Conservation (phyloP, 805 yeast species). For the Wickerhamiella sorbophila region DNA sequence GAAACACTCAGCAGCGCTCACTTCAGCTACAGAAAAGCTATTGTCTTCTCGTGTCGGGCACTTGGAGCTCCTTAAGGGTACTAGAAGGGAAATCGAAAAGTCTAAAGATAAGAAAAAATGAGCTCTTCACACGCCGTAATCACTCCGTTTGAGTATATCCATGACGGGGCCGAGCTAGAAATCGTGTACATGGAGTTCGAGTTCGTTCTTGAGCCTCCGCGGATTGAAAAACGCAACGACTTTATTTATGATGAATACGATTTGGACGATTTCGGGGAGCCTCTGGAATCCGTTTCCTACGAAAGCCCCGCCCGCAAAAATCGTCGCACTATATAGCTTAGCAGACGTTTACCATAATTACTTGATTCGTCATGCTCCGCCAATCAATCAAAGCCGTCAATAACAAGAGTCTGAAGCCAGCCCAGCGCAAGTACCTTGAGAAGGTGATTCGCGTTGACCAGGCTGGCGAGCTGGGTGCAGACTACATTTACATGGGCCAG, state of each 20-base stretch:
- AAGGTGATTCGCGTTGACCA: constrained; percentile 72
- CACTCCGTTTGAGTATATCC: background rate
- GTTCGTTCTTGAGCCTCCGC: constrained; percentile 8
- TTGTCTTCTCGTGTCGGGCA: constrained; percentile 89
- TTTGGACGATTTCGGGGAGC: constrained; percentile 9
- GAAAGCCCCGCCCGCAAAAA: too few relatives aligned
- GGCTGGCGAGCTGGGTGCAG: constrained; percentile 96
- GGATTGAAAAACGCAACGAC: background rate
- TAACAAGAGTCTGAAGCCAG: constrained; percentile 11
- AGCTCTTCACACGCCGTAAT: background rate
- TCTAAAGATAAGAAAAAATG: constrained; percentile 21
- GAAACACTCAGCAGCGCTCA: constrained; percentile 40
- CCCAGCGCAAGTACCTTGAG: constrained; percentile 19
- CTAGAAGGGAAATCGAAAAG: constrained; percentile 68
- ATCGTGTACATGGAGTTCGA: constrained; percentile 1
- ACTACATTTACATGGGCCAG: constrained; percentile 86
- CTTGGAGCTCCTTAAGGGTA: constrained; percentile 78
- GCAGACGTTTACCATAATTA: too few relatives aligned
- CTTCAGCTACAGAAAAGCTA: constrained; percentile 62
- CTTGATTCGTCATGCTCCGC: constrained; percentile 1
- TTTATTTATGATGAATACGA: constrained; percentile 11
- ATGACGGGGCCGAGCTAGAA: background rate
- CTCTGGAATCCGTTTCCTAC: too few relatives aligned
- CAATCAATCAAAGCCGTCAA: constrained; percentile 19
- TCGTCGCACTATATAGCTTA: too few relatives aligned